A percentile compares a stretch with the other conserved stretches of the same genome.
phyloP scores from a whole-genome alignment of 441 rosid species.

The Populus hybrid region DNA sequence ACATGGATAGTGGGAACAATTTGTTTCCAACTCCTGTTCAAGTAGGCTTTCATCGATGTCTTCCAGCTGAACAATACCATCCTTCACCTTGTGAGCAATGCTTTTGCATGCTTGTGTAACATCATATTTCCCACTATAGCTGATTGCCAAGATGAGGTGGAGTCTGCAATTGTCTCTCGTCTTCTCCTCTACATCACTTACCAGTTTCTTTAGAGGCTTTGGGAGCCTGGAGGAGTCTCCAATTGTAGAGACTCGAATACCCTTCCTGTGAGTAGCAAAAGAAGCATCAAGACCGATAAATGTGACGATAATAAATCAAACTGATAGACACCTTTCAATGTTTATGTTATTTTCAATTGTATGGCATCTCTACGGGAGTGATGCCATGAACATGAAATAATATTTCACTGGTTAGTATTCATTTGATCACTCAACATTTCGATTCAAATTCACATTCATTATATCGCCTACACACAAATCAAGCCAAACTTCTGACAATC shows the following conservation, averaged over 20 bases:
- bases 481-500: background rate
- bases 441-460: background rate
- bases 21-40: no score
- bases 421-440: background rate
- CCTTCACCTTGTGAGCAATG: no score
- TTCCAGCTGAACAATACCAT: no score
- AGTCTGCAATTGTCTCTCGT: constrained; percentile 48
- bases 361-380: background rate
- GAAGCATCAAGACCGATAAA: background rate
- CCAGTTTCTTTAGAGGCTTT: constrained; percentile 30
- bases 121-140: constrained; percentile 82
- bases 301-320: background rate
- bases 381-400: background rate
- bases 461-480: background rate
- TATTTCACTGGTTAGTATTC: background rate
- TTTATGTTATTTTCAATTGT: no score
- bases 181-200: constrained; percentile 42
- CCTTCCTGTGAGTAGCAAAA: constrained; percentile 29
- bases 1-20: no score
- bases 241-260: constrained; percentile 48
- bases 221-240: constrained; percentile 76
- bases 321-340: background rate
- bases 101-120: no score
- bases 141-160: constrained; percentile 69
- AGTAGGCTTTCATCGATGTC: no score